Evolutionary conservation across 2,329 filamentous ascomycete species (phyloP).

Genomic region (Domatiomyces globalis): DNA sequence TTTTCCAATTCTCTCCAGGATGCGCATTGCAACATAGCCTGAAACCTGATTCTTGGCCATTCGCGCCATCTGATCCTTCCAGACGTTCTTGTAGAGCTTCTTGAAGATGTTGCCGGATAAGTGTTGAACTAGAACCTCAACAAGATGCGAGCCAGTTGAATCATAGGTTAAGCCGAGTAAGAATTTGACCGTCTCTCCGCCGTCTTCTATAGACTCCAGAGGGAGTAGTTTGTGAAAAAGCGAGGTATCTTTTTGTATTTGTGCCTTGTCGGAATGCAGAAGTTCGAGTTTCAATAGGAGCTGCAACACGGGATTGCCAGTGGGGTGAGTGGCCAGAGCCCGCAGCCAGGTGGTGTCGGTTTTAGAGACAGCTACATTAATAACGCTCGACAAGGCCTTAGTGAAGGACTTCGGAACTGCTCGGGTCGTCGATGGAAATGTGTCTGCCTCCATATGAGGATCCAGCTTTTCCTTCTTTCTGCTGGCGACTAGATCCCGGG

Average conservation of each 20-base stretch:
- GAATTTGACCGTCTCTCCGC: conserved; percentile 61
- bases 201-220: conserved; percentile 65
- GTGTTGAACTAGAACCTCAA: conserved; percentile 71
- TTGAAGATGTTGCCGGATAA: conserved; percentile 86
- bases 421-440: conserved; percentile 31
- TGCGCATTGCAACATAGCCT: conserved; percentile 69
- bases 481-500: conserved; percentile 68
- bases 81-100: conserved; percentile 62
- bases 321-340: conserved; percentile 72
- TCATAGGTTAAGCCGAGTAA: conserved; percentile 82
- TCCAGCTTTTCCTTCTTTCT: conserved; percentile 79
- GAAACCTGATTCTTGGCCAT: conserved; percentile 82
- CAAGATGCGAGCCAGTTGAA: conserved; percentile 70
- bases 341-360: conserved; percentile 70
- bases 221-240: conserved; percentile 59
- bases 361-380: conserved; percentile 57
- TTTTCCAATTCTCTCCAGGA: conserved; percentile 70
- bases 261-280: conserved; percentile 53
- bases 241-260: conserved; percentile 49
- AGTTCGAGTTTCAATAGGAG: conserved; percentile 79
- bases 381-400: conserved; percentile 65
- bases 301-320: conserved; percentile 87
- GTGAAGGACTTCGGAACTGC: conserved; percentile 66
- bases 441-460: conserved; percentile 36
- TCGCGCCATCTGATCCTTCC: conserved; percentile 64